Evolutionary conservation across 2,329 filamentous ascomycete species (phyloP).

Genomic region (Clonostachys byssicola): DNA sequence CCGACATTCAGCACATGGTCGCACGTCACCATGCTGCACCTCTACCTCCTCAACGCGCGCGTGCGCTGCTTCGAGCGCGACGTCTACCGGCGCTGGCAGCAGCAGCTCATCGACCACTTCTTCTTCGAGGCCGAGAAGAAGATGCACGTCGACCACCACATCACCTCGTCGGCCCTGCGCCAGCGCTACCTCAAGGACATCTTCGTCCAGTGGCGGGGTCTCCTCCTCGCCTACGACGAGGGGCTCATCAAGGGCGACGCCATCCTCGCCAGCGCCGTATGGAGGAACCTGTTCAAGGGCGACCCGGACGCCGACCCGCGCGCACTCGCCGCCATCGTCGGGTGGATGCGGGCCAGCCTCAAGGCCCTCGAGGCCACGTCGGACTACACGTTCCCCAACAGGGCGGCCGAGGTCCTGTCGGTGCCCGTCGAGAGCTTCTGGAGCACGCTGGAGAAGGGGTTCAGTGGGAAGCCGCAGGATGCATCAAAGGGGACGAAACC

Average conservation of each 20-base stretch:
- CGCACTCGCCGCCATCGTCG: conserved; percentile 47
- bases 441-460: conserved; percentile 33
- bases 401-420: conserved; percentile 23
- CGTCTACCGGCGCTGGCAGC: conserved; percentile 72
- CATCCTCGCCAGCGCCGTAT: conserved; percentile 76
- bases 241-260: conserved; percentile 74
- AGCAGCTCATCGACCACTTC: conserved; percentile 91
- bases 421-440: conserved; percentile 36
- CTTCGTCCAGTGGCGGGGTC: conserved; percentile 88
- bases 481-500: no score
- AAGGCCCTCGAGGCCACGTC: conserved; percentile 42
- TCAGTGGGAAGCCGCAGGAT: conserved; percentile 17
- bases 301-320: conserved; percentile 45
- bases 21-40: conserved; percentile 92
- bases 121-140: conserved; percentile 84
- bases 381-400: conserved; percentile 32
- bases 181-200: conserved; percentile 78
- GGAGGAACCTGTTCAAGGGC: conserved; percentile 90
- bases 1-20: conserved; percentile 96
- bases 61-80: conserved; percentile 73
- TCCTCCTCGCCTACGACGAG: conserved; percentile 81
- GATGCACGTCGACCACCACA: conserved; percentile 77
- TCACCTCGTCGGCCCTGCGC: conserved; percentile 53
- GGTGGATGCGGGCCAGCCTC: conserved; percentile 48
- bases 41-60: conserved; percentile 85